These are phyloP conservation scores for Sugiyamaella novakii DNA, from an alignment of 1,139 yeast genomes.

Conservation along the genomic window DNA sequence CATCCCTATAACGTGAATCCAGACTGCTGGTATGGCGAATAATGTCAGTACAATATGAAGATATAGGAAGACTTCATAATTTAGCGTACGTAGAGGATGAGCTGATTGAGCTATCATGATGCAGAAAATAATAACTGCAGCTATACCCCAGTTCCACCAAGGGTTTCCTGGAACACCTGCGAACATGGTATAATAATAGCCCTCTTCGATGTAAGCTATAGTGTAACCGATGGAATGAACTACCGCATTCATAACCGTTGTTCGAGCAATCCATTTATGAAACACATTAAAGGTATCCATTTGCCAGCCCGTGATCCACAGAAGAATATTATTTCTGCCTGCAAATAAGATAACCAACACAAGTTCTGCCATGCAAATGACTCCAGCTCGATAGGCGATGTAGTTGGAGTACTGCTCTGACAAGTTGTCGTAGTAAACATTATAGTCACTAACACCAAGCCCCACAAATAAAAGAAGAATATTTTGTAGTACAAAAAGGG, in stretches of 20 bases:
- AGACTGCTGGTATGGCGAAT: constrained; percentile 58
- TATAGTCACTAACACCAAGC: constrained; percentile 43
- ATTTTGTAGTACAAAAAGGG: constrained; percentile 49
- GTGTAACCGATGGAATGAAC: constrained; percentile 36
- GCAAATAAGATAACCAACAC: constrained; percentile 60
- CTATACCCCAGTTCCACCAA: constrained; percentile 53
- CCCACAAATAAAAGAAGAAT: constrained; percentile 45
- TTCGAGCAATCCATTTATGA: constrained; percentile 69
- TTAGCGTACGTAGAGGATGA: constrained; percentile 23
- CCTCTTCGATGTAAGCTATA: constrained; percentile 37
- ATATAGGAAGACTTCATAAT: constrained; percentile 49
- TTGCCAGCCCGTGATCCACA: constrained; percentile 66
- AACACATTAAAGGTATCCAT: constrained; percentile 60
- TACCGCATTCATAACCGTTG: constrained; percentile 50
- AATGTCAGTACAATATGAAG: constrained; percentile 61
- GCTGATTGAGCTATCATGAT: constrained; percentile 27
- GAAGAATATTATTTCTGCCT: constrained; percentile 67
- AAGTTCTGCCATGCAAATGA: constrained; percentile 50
- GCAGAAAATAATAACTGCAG: constrained; percentile 36
- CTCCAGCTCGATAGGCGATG: constrained; percentile 63
- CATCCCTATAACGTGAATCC: constrained; percentile 50
- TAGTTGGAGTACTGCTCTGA: constrained; percentile 44
- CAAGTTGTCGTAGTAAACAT: constrained; percentile 41
- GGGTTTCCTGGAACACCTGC: not conserved
- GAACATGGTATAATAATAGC: constrained; percentile 40